Conservation (phyloP, 2,329 filamentous ascomycete genomes). For the Coniosporium uncinatum region DNA sequence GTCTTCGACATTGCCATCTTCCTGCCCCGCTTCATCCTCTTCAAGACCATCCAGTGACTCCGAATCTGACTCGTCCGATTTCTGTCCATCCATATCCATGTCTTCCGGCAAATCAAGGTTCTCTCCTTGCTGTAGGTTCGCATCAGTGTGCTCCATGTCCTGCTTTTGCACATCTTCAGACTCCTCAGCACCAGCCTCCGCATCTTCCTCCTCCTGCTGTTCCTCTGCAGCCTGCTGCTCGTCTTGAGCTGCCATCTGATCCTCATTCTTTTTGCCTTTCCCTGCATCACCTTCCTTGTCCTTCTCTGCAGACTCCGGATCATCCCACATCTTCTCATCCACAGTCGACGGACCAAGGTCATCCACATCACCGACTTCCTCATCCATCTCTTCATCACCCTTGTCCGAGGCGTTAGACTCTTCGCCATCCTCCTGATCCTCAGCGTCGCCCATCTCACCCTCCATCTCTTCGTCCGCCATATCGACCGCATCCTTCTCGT, state of each 20-base stretch:
- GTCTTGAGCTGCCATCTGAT: slow-evolving; percentile 41
- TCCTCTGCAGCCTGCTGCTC: slow-evolving; percentile 35
- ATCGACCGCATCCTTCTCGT: slow-evolving; percentile 82
- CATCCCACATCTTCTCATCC: slow-evolving; percentile 98
- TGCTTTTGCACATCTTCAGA: slow-evolving; percentile 57
- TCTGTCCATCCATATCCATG: slow-evolving; percentile 72
- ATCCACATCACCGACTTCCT: slow-evolving; percentile 87
- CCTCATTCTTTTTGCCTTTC: slow-evolving; percentile 12
- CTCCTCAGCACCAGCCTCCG: slow-evolving; percentile 21
- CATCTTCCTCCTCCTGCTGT: slow-evolving; percentile 23
- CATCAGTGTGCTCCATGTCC: slow-evolving; percentile 61
- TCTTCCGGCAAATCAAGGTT: slow-evolving; percentile 83
- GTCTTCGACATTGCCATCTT: slow-evolving; percentile 45
- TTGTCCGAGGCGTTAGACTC: slow-evolving; percentile 52
- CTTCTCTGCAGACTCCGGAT: slow-evolving; percentile 45
- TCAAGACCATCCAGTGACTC: slow-evolving; percentile 29
- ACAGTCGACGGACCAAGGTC: slow-evolving; percentile 85
- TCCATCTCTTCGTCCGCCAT: slow-evolving; percentile 92
- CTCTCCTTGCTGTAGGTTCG: slow-evolving; percentile 77
- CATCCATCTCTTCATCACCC: slow-evolving; percentile 71
- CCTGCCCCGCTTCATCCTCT: slow-evolving; percentile 42
- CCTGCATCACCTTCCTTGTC: slow-evolving; percentile 52
- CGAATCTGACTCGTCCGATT: slow-evolving; percentile 27
- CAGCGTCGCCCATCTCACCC: slow-evolving; percentile 66
- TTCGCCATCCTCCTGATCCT: slow-evolving; percentile 48